Percentiles rank a stretch among this genome's conserved stretches.
Evolutionary conservation across 106 monocot species (phyloP).

Genomic region (Chionographis japonica): DNA sequence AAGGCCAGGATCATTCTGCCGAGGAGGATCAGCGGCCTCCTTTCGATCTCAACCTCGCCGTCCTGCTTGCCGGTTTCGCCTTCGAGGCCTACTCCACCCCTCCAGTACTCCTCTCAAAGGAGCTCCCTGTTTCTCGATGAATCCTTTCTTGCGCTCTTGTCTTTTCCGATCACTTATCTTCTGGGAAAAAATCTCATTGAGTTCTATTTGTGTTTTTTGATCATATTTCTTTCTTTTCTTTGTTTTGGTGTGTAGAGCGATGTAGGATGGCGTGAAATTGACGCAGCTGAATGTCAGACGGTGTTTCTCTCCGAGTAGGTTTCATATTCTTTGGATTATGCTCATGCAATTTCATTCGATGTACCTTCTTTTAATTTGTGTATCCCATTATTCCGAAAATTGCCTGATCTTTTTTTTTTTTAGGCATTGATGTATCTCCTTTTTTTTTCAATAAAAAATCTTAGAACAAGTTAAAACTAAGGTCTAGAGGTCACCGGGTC

Average conservation of each 20-base stretch:
- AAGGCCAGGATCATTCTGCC: background rate
- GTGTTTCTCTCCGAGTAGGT: conserved; percentile 89
- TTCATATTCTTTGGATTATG: background rate
- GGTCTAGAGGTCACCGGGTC: too few relatives aligned
- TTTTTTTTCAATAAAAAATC: too few relatives aligned
- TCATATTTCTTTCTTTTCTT: conserved; percentile 2
- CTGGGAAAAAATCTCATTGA: too few relatives aligned
- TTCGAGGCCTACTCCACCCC: conserved; percentile 91
- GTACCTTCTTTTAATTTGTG: too few relatives aligned
- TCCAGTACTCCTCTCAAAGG: conserved; percentile 31
- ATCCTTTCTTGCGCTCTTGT: too few relatives aligned
- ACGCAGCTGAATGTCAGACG: conserved; percentile 77
- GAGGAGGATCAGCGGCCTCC: conserved; percentile 46
- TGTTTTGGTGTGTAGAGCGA: conserved; percentile 38
- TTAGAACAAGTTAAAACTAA: too few relatives aligned
- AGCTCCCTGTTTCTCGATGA: too few relatives aligned
- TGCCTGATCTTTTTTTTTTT: too few relatives aligned
- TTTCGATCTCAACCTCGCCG: conserved; percentile 89
- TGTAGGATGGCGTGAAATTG: conserved; percentile 67
- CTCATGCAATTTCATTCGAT: background rate
- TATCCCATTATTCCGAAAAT: too few relatives aligned
- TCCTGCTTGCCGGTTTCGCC: conserved; percentile 91
- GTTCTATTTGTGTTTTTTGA: too few relatives aligned
- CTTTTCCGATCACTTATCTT: too few relatives aligned
- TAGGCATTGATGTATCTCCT: too few relatives aligned